These are phyloP conservation scores for Ambrosiella xylebori DNA, from an alignment of 2,329 filamentous ascomycete species.

Conservation along the genomic window DNA sequence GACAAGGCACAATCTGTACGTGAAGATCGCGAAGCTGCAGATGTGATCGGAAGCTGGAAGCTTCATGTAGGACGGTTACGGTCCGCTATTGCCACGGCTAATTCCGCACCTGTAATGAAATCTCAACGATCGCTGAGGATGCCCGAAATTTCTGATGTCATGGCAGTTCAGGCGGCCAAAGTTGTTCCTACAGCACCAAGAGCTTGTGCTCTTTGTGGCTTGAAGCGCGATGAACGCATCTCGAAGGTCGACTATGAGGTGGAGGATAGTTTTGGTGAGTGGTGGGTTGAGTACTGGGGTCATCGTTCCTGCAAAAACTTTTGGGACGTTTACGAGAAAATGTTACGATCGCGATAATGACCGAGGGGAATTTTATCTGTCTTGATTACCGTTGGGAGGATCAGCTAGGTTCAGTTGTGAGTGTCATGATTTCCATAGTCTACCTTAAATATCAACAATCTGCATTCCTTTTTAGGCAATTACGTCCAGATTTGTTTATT, in stretches of 20 bases:
- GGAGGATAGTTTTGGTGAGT: slow-evolving; percentile 87
- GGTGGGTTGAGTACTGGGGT: slow-evolving; percentile 86
- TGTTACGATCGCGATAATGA: slow-evolving; percentile 49
- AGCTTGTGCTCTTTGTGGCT: slow-evolving; percentile 68
- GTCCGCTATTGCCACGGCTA: slow-evolving; percentile 51
- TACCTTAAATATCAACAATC: no score
- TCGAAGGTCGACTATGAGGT: slow-evolving; percentile 57
- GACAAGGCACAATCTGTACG: slow-evolving; percentile 68
- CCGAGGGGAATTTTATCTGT: neutral
- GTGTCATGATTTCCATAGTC: no score
- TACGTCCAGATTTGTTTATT: neutral
- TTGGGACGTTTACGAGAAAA: slow-evolving; percentile 61
- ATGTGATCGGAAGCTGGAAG: slow-evolving; percentile 60
- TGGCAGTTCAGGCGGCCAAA: slow-evolving; percentile 50
- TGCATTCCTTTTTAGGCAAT: neutral
- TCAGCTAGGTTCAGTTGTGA: no score
- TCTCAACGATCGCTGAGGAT: slow-evolving; percentile 32
- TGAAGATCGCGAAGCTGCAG: slow-evolving; percentile 70
- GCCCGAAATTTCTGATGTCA: slow-evolving; percentile 54
- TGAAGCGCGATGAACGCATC: slow-evolving; percentile 75
- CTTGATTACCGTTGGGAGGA: no score
- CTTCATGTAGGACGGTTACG: slow-evolving; percentile 58
- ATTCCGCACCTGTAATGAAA: slow-evolving; percentile 32
- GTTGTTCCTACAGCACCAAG: slow-evolving; percentile 58
- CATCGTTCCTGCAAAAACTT: slow-evolving; percentile 67